These are phyloP conservation scores for Davidsoniella virescens DNA, from an alignment of 2,329 filamentous ascomycete species.

Conservation along the genomic window DNA sequence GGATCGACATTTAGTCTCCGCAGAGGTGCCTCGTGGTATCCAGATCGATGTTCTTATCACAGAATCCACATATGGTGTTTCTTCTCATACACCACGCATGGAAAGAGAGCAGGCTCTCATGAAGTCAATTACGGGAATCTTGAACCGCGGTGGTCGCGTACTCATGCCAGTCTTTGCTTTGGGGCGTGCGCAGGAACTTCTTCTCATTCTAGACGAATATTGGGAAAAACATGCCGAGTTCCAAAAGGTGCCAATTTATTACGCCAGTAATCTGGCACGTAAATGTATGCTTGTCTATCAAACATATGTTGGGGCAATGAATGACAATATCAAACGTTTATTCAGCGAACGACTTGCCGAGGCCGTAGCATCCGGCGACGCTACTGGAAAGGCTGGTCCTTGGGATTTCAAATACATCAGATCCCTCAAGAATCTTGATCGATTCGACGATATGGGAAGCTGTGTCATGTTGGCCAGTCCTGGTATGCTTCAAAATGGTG, in stretches of 20 bases:
- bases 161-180: constrained; percentile 92
- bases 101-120: constrained; percentile 88
- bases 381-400: constrained; percentile 61
- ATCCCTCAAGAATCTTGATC: constrained; percentile 78
- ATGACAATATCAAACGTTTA: constrained; percentile 95
- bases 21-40: constrained; percentile 71
- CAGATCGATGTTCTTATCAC: constrained; percentile 95
- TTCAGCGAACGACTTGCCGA: constrained; percentile 87
- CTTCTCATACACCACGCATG: constrained; percentile 75
- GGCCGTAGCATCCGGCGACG: constrained; percentile 64
- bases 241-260: constrained; percentile 89
- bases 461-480: constrained; percentile 96
- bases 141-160: constrained; percentile 83
- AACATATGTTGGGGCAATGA: constrained; percentile 96
- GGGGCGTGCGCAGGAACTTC: constrained; percentile 79
- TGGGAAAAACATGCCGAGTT: constrained; percentile 82
- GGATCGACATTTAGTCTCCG: constrained; percentile 87
- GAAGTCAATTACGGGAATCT: constrained; percentile 81
- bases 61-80: constrained; percentile 92
- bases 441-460: constrained; percentile 87
- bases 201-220: constrained; percentile 92
- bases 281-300: constrained; percentile 99
- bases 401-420: constrained; percentile 97
- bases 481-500: constrained; percentile 95
- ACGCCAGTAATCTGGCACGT: constrained; percentile 82